Percentiles rank a stretch among this genome's conserved stretches.
These are phyloP conservation scores for Cladophialophora bantiana DNA, from an alignment of 2,329 filamentous ascomycete species.

Conservation along the genomic window DNA sequence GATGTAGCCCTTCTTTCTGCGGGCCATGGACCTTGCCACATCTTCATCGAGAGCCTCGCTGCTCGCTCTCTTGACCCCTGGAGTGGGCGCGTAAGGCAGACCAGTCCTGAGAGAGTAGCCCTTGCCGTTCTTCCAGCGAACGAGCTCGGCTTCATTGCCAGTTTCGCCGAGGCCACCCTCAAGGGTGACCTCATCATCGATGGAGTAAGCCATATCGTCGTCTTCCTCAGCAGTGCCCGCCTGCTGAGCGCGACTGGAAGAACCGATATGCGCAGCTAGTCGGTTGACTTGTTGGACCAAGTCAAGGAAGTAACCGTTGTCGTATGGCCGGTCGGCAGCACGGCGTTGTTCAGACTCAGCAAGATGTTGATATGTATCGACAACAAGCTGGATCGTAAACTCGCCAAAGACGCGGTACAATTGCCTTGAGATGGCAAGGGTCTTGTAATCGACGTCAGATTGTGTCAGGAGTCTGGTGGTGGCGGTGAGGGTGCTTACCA, in stretches of 20 bases:
- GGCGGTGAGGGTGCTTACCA: constrained; percentile 71
- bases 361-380: constrained; percentile 85
- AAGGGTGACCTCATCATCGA: constrained; percentile 76
- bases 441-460: constrained; percentile 76
- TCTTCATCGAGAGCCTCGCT: constrained; percentile 75
- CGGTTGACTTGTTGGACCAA: constrained; percentile 90
- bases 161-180: constrained; percentile 82
- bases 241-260: constrained; percentile 64
- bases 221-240: constrained; percentile 62
- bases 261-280: constrained; percentile 84
- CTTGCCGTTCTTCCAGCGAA: constrained; percentile 81
- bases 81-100: constrained; percentile 62
- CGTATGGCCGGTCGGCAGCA: constrained; percentile 87
- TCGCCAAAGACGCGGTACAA: constrained; percentile 90
- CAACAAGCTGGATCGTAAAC: constrained; percentile 86
- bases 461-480: constrained; percentile 64
- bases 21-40: constrained; percentile 90
- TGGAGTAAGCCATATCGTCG: constrained; percentile 59
- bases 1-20: constrained; percentile 89
- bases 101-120: constrained; percentile 78
- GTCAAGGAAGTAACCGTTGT: constrained; percentile 95
- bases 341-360: constrained; percentile 85
- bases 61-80: constrained; percentile 60
- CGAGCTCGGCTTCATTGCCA: constrained; percentile 82
- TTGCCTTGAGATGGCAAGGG: constrained; percentile 70